These are phyloP conservation scores for Rutidosis leptorrhynchoides DNA, from an alignment of 129 eudicot species.

Conservation along the genomic window DNA sequence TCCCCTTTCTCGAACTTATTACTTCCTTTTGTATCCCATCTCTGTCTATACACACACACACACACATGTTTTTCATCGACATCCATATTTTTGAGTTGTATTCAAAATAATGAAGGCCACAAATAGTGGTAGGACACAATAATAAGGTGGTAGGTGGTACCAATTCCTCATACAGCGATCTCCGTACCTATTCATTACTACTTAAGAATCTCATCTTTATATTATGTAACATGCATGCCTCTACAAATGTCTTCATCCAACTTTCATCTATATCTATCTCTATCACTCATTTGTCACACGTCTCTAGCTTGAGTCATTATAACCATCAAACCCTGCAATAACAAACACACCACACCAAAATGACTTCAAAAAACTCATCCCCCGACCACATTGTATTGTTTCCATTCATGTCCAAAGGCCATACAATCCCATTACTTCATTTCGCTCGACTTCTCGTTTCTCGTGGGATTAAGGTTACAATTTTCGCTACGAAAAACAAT, in stretches of 20 bases:
- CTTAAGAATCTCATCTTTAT: background rate
- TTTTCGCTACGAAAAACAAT: constrained; percentile 71
- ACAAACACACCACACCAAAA: constrained; percentile 13
- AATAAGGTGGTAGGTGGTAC: background rate
- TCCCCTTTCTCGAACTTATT: no score
- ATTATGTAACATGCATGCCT: background rate
- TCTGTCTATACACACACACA: no score
- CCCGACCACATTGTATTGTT: constrained; percentile 45
- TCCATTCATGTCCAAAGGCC: constrained; percentile 92
- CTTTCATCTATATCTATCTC: background rate
- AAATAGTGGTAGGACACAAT: background rate
- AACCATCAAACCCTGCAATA: background rate
- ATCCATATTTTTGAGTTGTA: background rate
- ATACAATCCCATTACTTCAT: constrained; percentile 65
- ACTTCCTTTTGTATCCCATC: no score
- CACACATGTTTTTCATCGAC: no score
- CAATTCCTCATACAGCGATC: background rate
- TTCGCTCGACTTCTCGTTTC: constrained; percentile 41
- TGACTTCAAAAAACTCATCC: constrained; percentile 22
- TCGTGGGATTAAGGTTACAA: constrained; percentile 40
- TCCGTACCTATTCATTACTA: background rate
- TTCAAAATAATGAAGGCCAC: constrained; percentile 3
- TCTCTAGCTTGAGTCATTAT: constrained; percentile 5
- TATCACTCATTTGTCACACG: background rate
- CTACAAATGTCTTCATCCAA: constrained; percentile 14